Evolutionary conservation across 768 basidiomycete genomes (phyloP).

Genomic region (Suillus tomentosus): DNA sequence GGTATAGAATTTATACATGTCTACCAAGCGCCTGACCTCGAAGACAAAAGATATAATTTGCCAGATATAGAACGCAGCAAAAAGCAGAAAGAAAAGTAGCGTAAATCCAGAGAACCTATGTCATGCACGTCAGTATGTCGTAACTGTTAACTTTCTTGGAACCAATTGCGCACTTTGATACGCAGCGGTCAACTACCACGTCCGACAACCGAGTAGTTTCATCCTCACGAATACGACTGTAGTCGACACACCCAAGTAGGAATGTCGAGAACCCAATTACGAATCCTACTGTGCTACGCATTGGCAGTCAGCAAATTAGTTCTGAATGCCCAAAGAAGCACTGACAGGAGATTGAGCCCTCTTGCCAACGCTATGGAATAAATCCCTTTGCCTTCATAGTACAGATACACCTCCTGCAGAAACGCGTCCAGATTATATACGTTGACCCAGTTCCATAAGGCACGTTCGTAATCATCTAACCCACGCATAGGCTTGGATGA

Average conservation of each 20-base stretch:
- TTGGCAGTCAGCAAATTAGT: constrained; percentile 26
- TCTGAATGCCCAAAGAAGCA: constrained; percentile 30
- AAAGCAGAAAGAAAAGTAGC: constrained; percentile 79
- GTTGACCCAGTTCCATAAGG: constrained; percentile 99
- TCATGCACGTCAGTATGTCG: constrained; percentile 19
- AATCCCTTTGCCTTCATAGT: constrained; percentile 96
- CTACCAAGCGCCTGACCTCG: constrained; percentile 75
- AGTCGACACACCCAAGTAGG: constrained; percentile 92
- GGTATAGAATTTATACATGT: constrained; percentile 97
- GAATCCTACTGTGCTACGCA: constrained; percentile 88
- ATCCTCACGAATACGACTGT: constrained; percentile 72
- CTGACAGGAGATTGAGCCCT: constrained; percentile 93
- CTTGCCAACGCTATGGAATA: constrained; percentile 91
- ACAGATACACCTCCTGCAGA: constrained; percentile 91
- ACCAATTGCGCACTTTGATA: constrained; percentile 64
- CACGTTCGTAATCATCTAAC: constrained; percentile 83
- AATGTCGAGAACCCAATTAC: constrained; percentile 99
- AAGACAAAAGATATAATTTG: constrained; percentile 80
- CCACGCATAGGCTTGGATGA: constrained; percentile 59
- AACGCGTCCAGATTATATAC: constrained; percentile 96
- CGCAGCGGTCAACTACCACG: constrained; percentile 80
- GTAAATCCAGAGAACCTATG: constrained; percentile 82
- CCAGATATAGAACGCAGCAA: constrained; percentile 88
- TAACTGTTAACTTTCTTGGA: background rate
- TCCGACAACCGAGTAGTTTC: constrained; percentile 72